phyloP scores from a whole-genome alignment of 2,329 filamentous ascomycete species.

The Colletotrichum sp. region DNA sequence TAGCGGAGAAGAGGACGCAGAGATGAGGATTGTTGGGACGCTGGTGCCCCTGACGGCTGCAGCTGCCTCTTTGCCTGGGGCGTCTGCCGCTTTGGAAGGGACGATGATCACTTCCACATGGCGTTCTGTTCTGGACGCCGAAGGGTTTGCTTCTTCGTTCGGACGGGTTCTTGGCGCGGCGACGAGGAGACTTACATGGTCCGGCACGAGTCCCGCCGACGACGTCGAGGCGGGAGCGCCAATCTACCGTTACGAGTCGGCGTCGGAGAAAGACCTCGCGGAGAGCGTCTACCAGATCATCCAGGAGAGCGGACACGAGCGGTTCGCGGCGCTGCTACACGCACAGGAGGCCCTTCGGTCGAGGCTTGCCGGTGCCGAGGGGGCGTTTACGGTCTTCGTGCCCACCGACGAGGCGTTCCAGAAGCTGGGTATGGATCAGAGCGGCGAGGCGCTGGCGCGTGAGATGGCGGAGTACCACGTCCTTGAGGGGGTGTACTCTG shows the following conservation, averaged over 20 bases:
- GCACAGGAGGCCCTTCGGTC: background rate
- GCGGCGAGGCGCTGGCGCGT: conserved; percentile 41
- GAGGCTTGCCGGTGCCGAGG: background rate
- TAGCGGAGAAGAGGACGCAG: background rate
- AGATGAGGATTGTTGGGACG: background rate
- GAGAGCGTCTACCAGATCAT: background rate
- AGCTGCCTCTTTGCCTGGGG: background rate
- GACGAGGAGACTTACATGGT: background rate
- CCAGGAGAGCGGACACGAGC: background rate
- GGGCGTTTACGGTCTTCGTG: background rate
- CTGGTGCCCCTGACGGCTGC: background rate
- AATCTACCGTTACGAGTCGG: background rate
- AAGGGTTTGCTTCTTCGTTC: background rate
- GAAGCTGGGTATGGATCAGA: background rate
- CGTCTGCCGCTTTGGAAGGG: background rate
- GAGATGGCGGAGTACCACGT: conserved; percentile 31
- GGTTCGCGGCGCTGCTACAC: background rate
- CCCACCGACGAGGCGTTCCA: background rate
- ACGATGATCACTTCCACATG: background rate
- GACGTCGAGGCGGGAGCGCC: background rate
- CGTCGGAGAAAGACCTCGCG: too few relatives aligned
- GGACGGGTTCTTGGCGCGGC: background rate
- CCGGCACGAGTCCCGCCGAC: background rate
- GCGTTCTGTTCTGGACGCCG: background rate
- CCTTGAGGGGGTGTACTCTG: background rate